phyloP scores from a whole-genome alignment of 129 eudicot genomes.

The Calendula officinalis region DNA sequence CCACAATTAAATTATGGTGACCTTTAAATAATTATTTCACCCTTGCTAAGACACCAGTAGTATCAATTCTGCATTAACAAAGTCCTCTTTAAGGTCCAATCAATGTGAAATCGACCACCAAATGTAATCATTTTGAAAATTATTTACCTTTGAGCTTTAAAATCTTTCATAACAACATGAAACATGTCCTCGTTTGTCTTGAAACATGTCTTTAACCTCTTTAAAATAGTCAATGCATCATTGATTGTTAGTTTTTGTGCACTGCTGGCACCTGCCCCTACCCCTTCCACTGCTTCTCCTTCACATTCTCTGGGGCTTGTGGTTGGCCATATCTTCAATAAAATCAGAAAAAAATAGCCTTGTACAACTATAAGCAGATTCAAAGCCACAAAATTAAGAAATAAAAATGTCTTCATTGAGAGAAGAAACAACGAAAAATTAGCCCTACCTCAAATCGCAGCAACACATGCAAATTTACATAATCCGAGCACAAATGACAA shows the following conservation, averaged over 20 bases:
- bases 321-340: constrained; percentile 69
- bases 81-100: constrained; percentile 1
- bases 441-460: neutral
- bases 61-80: constrained; percentile 68
- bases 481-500: constrained; percentile 3
- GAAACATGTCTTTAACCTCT: constrained; percentile 53
- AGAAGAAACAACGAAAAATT: constrained; percentile 1
- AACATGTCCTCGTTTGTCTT: constrained; percentile 73
- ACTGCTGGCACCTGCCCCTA: constrained; percentile 43
- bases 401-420: neutral
- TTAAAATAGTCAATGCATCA: too few species aligned
- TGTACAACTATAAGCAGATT: neutral
- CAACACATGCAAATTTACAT: constrained; percentile 11
- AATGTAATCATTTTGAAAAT: constrained; percentile 52
- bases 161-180: constrained; percentile 81
- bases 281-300: constrained; percentile 21
- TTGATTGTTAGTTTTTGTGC: constrained; percentile 41
- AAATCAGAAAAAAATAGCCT: neutral
- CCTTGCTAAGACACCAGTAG: constrained; percentile 80
- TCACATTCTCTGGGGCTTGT: constrained; percentile 51
- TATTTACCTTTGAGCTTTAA: constrained; percentile 75
- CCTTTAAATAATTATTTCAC: constrained; percentile 91
- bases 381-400: neutral
- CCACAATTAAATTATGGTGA: constrained; percentile 63
- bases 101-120: too few species aligned